These are phyloP conservation scores for Hemisphaericaspora subhashii DNA, from an alignment of 1,139 yeast species.

Conservation along the genomic window DNA sequence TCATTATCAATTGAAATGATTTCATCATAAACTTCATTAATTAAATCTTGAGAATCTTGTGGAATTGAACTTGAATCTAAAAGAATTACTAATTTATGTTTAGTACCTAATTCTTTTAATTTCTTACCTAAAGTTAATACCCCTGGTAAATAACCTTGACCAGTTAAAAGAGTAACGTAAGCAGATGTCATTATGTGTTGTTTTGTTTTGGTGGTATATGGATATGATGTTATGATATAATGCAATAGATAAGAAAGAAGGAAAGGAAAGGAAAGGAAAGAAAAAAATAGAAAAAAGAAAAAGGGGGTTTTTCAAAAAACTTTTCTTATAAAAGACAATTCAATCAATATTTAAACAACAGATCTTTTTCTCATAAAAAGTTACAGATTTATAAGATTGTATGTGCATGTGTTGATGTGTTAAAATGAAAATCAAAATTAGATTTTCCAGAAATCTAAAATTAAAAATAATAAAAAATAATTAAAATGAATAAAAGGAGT, in stretches of 20 bases:
- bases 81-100: conserved; percentile 23
- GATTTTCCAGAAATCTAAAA: no score
- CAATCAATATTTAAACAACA: no score
- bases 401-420: no score
- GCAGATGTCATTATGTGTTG: conserved; percentile 20
- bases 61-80: conserved; percentile 20
- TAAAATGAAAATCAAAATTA: no score
- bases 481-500: no score
- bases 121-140: conserved; percentile 28
- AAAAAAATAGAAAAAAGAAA: no score
- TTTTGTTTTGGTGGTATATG: not conserved
- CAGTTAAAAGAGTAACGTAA: conserved; percentile 30
- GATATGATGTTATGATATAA: no score
- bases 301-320: no score
- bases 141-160: conserved; percentile 33
- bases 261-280: not conserved
- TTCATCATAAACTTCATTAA: conserved; percentile 24
- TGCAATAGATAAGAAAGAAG: not conserved
- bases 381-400: no score
- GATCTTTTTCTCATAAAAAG: no score
- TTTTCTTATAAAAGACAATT: no score
- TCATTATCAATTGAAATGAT: conserved; percentile 25
- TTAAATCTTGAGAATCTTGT: conserved; percentile 18
- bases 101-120: conserved; percentile 22
- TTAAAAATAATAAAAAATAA: no score